Evolutionary conservation across 2,329 filamentous ascomycete genomes (phyloP).

Genomic region (Zarea fungicola): DNA sequence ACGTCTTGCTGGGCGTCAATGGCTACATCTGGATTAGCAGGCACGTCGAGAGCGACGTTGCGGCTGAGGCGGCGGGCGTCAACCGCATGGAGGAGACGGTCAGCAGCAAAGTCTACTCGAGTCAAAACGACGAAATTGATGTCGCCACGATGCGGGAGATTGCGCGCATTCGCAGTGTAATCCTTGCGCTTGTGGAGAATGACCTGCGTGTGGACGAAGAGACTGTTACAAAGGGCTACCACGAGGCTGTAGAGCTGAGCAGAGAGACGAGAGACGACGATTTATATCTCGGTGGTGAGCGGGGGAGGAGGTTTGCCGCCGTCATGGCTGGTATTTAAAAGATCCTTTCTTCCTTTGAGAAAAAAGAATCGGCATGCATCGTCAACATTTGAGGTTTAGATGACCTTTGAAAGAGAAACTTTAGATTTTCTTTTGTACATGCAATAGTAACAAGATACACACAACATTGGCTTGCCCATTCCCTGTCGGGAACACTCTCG

Average conservation of each 20-base stretch:
- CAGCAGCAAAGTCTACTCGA: conserved; percentile 82
- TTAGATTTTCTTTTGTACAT: too few species aligned
- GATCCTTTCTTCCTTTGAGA: not conserved
- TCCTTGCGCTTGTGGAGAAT: conserved; percentile 75
- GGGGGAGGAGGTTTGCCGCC: conserved; percentile 46
- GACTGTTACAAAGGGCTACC: conserved; percentile 76
- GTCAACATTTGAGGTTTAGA: too few species aligned
- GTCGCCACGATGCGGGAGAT: conserved; percentile 81
- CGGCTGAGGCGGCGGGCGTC: conserved; percentile 51
- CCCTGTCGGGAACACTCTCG: too few species aligned
- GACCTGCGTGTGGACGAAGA: conserved; percentile 86
- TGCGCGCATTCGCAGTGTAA: conserved; percentile 72
- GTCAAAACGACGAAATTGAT: conserved; percentile 84
- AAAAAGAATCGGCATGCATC: not conserved
- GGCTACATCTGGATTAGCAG: conserved; percentile 95
- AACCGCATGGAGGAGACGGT: conserved; percentile 85
- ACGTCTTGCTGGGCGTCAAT: conserved; percentile 89
- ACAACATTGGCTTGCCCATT: too few species aligned
- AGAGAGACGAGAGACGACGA: conserved; percentile 55
- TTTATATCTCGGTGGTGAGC: conserved; percentile 55
- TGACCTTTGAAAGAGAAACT: too few species aligned
- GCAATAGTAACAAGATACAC: too few species aligned
- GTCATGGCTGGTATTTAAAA: conserved; percentile 23
- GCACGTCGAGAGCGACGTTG: conserved; percentile 61
- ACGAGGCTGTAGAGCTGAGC: conserved; percentile 71